Evolutionary conservation across 306 rosid species (phyloP).

Genomic region (Dalbergia cultrata): DNA sequence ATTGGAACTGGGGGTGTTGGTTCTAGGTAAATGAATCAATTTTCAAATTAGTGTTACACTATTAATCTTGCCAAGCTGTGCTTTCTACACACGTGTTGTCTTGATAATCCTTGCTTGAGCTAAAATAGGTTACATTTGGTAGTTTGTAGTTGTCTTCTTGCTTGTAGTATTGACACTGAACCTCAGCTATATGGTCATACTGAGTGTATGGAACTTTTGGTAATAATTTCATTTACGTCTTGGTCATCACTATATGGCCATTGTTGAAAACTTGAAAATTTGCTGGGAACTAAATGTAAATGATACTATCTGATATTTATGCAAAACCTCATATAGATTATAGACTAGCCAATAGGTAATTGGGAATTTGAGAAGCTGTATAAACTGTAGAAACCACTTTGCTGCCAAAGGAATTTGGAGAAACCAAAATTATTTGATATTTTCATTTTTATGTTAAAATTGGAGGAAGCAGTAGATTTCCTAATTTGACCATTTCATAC

Average conservation of each 20-base stretch:
- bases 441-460: not conserved
- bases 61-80: conserved; percentile 22
- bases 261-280: not conserved
- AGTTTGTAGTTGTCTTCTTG: conserved; percentile 19
- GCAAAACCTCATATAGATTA: too few relatives aligned
- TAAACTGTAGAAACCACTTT: conserved; percentile 4
- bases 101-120: conserved; percentile 36
- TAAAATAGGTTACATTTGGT: conserved; percentile 3
- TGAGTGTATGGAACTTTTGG: conserved; percentile 4
- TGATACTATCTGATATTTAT: too few relatives aligned
- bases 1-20: conserved; percentile 97
- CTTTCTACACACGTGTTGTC: not conserved
- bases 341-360: not conserved
- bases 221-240: conserved; percentile 9
- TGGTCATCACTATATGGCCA: not conserved
- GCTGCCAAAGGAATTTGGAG: conserved; percentile 1
- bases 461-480: conserved; percentile 13
- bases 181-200: conserved; percentile 15
- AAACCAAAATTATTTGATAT: not conserved
- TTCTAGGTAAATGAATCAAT: conserved; percentile 70
- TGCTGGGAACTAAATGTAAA: not conserved
- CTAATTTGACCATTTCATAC: conserved; percentile 23
- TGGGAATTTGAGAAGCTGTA: conserved; percentile 33
- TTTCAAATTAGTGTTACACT: not conserved
- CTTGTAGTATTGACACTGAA: not conserved